Evolutionary conservation across 768 basidiomycete species (phyloP).

Genomic region (Boletus subparvulus): DNA sequence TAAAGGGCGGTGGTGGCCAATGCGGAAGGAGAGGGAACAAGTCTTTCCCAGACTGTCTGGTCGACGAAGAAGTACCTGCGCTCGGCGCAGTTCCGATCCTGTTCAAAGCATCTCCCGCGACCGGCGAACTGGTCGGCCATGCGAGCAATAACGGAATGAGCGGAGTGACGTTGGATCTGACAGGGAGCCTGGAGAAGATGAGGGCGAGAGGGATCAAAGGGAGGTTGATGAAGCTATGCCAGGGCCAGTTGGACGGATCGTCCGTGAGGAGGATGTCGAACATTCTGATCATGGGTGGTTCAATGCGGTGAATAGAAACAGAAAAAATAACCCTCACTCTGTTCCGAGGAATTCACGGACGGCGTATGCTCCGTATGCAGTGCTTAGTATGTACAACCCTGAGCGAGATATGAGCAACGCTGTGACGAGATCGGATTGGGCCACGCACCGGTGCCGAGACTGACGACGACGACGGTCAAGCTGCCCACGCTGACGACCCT

Average conservation of each 20-base stretch:
- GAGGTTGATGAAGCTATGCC: constrained; percentile 73
- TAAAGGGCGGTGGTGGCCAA: constrained; percentile 64
- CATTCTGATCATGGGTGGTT: constrained; percentile 42
- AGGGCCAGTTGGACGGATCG: constrained; percentile 72
- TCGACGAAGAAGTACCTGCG: not conserved
- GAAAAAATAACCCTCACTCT: constrained; percentile 44
- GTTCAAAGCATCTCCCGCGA: constrained; percentile 5
- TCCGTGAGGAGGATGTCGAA: constrained; percentile 63
- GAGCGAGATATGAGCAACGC: constrained; percentile 7
- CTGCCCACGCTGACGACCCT: constrained; percentile 51
- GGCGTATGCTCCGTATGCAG: constrained; percentile 73
- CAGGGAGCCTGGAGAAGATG: constrained; percentile 57
- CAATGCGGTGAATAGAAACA: not conserved
- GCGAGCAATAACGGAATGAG: constrained; percentile 26
- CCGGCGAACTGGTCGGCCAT: constrained; percentile 32
- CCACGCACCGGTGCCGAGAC: constrained; percentile 61
- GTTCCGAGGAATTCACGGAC: constrained; percentile 65
- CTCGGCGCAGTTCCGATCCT: not conserved
- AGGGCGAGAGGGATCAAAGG: constrained; percentile 70
- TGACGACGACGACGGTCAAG: constrained; percentile 48
- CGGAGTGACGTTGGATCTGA: constrained; percentile 28
- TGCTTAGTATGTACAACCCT: constrained; percentile 52
- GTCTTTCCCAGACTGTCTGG: constrained; percentile 7
- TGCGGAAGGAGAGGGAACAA: constrained; percentile 30
- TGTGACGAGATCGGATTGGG: not conserved